These are phyloP conservation scores for Rauvolfia tetraphylla DNA, from an alignment of 257 asterid genomes.

Conservation along the genomic window DNA sequence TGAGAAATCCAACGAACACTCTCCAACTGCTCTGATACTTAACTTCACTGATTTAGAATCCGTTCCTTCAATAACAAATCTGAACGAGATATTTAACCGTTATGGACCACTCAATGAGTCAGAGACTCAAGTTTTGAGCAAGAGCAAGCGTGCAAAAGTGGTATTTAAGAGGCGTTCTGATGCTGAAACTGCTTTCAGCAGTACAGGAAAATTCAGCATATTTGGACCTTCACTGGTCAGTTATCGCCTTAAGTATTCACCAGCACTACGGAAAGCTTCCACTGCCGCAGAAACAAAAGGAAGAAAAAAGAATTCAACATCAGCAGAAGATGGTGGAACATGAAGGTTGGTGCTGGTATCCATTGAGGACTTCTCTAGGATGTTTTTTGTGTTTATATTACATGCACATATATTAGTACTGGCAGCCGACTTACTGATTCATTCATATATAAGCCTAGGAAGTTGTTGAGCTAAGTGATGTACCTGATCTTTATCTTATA, in stretches of 20 bases:
- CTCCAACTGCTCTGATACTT: constrained; percentile 56
- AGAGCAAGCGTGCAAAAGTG: constrained; percentile 61
- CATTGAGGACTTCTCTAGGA: background rate
- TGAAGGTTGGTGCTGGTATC: constrained; percentile 17
- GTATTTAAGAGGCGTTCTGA: constrained; percentile 52
- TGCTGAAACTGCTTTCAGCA: constrained; percentile 75
- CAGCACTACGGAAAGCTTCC: constrained; percentile 31
- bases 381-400: constrained; percentile 7
- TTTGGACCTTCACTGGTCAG: constrained; percentile 73
- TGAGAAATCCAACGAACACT: constrained; percentile 28
- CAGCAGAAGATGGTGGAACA: constrained; percentile 20
- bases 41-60: constrained; percentile 48
- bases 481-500: background rate
- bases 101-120: constrained; percentile 62
- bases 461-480: background rate
- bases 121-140: constrained; percentile 40
- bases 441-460: constrained; percentile 11
- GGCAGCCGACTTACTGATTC: constrained; percentile 34
- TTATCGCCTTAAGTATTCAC: constrained; percentile 48
- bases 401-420: constrained; percentile 29
- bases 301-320: constrained; percentile 24
- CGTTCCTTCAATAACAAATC: constrained; percentile 45
- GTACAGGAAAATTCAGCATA: constrained; percentile 56
- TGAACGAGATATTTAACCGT: constrained; percentile 54
- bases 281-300: constrained; percentile 37